Base-by-base conservation (phyloP, 148 eudicot species). In the Rhododendron henanense region DNA sequence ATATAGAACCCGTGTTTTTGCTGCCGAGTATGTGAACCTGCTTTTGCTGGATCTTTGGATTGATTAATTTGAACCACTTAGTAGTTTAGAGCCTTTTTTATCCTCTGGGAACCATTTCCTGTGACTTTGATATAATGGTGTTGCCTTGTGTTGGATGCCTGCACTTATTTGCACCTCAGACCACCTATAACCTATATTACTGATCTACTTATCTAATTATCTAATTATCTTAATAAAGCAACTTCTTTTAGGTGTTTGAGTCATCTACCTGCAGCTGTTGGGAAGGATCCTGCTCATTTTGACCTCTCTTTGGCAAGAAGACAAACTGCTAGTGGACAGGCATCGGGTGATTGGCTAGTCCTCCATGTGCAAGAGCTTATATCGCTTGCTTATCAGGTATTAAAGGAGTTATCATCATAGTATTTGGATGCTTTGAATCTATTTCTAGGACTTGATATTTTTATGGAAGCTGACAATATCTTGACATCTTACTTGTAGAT, bases 311-410 rank as follows among this genome's bases (percentile, higher is more conserved):
- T 97, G 84, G 99, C 99, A 82, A 94, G 96, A 86, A 87, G 79
- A 69, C 93, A 91, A 88, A 79, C 87, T 85, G 87, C 88, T 82
- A 91, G 88, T 88, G 92, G 84, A 84, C 87, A 74, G 63, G 71
- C 88, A 57, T 88, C 91, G 87, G 90, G 92, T 86, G 96, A 97
- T 89, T 97, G 98, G 96, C 93, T 97, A 81, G 95, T 94, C 88
- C 91, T 94, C 88, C 96, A 97, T 79, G 88, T 95, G 85, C 99
- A 93, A 88, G 99, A 97, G 90, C 93, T 97, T 76, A 88, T 97
- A 85, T 93, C 99, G 63, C 96, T 97, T 89, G 98, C 99, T 75
- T 97, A 95, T 90, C 99, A 97, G 99, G 99, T 97, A 48, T 84
- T 76, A 35, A 86, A 86, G 2, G 85, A 45, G 10, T 57, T 50